Conservation (phyloP, 441 rosid species). For the Pelargonium exstipulatum region DNA sequence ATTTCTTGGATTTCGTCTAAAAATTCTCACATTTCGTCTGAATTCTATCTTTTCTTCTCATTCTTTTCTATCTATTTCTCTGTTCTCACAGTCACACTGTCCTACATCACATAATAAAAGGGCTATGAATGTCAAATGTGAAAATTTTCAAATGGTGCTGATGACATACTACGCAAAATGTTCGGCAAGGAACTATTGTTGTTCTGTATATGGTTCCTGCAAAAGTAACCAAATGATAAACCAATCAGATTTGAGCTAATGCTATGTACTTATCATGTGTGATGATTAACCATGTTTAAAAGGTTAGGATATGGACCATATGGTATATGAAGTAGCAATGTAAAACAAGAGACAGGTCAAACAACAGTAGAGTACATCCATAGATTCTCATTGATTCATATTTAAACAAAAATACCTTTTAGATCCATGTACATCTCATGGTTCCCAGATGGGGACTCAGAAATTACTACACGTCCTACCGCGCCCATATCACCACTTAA, state of each 20-base stretch:
- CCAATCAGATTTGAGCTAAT: constrained; percentile 18
- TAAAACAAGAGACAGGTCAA: neutral
- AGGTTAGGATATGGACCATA: constrained; percentile 3
- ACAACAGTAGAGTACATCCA: neutral
- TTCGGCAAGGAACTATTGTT: constrained; percentile 77
- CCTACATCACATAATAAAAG: neutral
- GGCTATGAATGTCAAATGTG: constrained; percentile 6
- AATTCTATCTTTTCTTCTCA: too few species aligned
- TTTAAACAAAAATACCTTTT: constrained; percentile 49
- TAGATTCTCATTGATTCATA: constrained; percentile 12
- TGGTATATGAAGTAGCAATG: constrained; percentile 9
- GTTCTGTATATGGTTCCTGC: constrained; percentile 92
- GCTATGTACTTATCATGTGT: constrained; percentile 14
- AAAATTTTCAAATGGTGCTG: constrained; percentile 18
- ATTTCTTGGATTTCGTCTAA: too few species aligned
- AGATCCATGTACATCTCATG: constrained; percentile 72
- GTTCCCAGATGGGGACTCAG: constrained; percentile 45
- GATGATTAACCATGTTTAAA: neutral
- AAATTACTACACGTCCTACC: constrained; percentile 75
- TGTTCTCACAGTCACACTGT: too few species aligned
- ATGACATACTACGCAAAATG: constrained; percentile 74
- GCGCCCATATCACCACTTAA: constrained; percentile 97
- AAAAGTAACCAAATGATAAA: constrained; percentile 24
- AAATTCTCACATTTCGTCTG: too few species aligned
- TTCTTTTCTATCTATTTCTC: too few species aligned